These are phyloP conservation scores for Hortiboletus campestris DNA, from an alignment of 768 basidiomycete species.

Conservation along the genomic window DNA sequence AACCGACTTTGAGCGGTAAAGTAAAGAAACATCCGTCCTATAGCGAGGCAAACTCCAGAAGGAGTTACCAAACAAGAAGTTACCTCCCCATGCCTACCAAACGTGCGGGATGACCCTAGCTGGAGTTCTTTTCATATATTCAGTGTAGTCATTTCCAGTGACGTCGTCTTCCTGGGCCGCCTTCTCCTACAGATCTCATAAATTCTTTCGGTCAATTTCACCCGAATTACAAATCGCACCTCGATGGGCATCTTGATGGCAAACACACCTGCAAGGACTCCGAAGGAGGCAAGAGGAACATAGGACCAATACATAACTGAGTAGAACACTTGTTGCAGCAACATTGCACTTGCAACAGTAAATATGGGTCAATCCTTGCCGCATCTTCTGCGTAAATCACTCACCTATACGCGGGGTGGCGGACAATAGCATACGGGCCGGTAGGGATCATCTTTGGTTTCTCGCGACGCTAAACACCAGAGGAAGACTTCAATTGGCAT, in stretches of 20 bases:
- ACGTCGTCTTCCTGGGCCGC: conserved; percentile 26
- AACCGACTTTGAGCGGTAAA: neutral
- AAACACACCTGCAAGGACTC: conserved; percentile 24
- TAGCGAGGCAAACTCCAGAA: neutral
- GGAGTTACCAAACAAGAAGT: neutral
- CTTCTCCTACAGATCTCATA: conserved; percentile 24
- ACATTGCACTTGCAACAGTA: conserved; percentile 14
- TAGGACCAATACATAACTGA: conserved; percentile 36
- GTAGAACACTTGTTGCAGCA: conserved; percentile 25
- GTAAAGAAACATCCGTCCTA: neutral
- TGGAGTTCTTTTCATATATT: conserved; percentile 30
- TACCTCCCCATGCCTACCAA: conserved; percentile 20
- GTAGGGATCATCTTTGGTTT: conserved; percentile 28
- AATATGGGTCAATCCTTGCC: neutral
- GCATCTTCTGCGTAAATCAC: neutral
- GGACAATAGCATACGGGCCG: conserved; percentile 37
- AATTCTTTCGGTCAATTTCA: neutral
- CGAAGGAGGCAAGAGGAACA: conserved; percentile 29
- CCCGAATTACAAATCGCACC: conserved; percentile 15
- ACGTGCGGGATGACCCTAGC: conserved; percentile 32
- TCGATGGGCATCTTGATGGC: conserved; percentile 36
- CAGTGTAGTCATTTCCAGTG: conserved; percentile 25
- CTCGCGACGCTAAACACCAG: conserved; percentile 24
- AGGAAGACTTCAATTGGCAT: neutral
- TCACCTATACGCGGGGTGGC: conserved; percentile 38